Evolutionary conservation across 192 early-diverging fungal genomes (phyloP), one percentile per base, ranked within the genome.

Genomic region (Rhizophagus clarus): DNA sequence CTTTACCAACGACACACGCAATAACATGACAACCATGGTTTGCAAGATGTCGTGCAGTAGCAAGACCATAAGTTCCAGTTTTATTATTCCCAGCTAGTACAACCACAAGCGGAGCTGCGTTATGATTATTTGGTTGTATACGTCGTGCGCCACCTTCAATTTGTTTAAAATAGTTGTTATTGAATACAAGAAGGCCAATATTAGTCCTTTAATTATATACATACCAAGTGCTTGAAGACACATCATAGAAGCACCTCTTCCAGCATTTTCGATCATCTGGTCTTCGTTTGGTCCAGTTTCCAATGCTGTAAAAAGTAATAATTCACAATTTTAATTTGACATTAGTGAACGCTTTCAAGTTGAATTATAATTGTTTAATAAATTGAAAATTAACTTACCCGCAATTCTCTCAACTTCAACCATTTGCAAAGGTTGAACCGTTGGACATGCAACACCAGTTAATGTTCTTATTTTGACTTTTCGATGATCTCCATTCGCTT

Each of bases 201-300:
- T 0, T 14, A 10, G 20, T 32, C 32, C 24, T 22, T 22, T 1
- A 34, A 61, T 22, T 37, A 17, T 32, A 34, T 9, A 51, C 67
- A 62, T 78, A 86, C 86, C 93, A n/a, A 96, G 80, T 26, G 89
- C 90, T 79, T 93, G 92, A 56, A 96, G 79, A 45, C 88, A 89
- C 85, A 95, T 85, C 88, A 91, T 91, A 28, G 93, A 91, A 15
- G 86, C 87, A 29, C 92, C 88, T 60, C 93, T 86, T 9, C 91
- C 95, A 20, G 89, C 95, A 85, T 95, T 96, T 81, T 96, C 95
- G 69, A 94, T 89, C 87, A 93, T 88, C 77, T 93, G 91, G 61
- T 88, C 87, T 4, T 92, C 88, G 71, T 86, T 91, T 22, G 91
- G 90, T 5, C 95, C 94, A 61, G 89, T 91, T 71, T 93, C 92